Evolutionary conservation across 371 early-diverging fungal species (phyloP).

Genomic region (Dichotomocladium elegans): DNA sequence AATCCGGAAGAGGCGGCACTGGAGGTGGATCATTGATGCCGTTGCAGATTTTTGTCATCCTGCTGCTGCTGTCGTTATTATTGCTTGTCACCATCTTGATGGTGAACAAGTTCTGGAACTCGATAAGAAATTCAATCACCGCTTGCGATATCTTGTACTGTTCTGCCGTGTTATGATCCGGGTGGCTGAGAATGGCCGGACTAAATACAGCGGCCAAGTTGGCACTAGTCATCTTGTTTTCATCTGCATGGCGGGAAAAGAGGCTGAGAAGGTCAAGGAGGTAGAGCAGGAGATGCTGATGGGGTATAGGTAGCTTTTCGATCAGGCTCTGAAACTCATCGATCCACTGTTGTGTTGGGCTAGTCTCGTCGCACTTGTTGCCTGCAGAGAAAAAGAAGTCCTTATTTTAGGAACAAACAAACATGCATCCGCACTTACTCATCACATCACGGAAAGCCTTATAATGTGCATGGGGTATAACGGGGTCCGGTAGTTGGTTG

Average conservation of each 20-base stretch:
- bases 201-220: conserved; percentile 64
- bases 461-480: conserved; percentile 53
- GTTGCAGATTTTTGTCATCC: no score
- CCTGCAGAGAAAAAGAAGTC: no score
- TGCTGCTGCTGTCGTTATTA: no score
- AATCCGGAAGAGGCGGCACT: no score
- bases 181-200: conserved; percentile 53
- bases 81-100: conserved; percentile 6
- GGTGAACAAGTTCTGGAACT: conserved; percentile 42
- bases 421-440: conserved; percentile 22
- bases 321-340: conserved; percentile 51
- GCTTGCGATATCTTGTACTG: conserved; percentile 55
- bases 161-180: conserved; percentile 53
- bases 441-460: conserved; percentile 56
- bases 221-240: conserved; percentile 51
- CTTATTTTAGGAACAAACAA: no score
- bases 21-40: no score
- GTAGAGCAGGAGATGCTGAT: conserved; percentile 61
- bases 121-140: conserved; percentile 57
- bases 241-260: conserved; percentile 46
- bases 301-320: conserved; percentile 48
- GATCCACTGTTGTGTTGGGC: conserved; percentile 19
- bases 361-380: conserved; percentile 7
- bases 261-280: conserved; percentile 55
- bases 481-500: conserved; percentile 60